Evolutionary conservation across 2,329 filamentous ascomycete genomes (phyloP), one percentile per base, ranked within the genome.

Genomic region (Sordariomycetes sp.): DNA sequence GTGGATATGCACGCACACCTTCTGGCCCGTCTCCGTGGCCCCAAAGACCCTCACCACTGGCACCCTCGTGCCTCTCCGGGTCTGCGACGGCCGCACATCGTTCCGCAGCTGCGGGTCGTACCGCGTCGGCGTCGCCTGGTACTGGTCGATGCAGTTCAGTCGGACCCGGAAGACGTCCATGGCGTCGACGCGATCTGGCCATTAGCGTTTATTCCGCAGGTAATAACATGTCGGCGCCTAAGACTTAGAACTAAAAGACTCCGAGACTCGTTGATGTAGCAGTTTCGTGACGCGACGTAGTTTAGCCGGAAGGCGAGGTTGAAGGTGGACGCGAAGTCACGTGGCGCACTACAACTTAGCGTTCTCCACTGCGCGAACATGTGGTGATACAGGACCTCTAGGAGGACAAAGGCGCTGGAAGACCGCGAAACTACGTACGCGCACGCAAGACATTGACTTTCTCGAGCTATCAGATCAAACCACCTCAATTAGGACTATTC

Each of bases 101-200:
- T 83, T 84, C 61, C 87, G 83, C 63, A 97, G 79, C 61, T 83
- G 80, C 62, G 92, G 90, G 72, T 97, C 92, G 70, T 94, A 87
- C 64, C 80, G 79, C 55, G 90, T 89, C 20, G 91, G 88, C 12
- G 78, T 78, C 48, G 86, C 83, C 74, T 96, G 91, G 71, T 97
- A 99, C 71, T 94, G 87, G 73, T 99, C 94, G 74, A 99, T 87
- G 76, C 90, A 96, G 71, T 99, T 97, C 68, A 99, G 78, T 65
- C 92, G 88, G 69, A 99, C 85, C 65, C 89, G 88, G 74, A 99
- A 97, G 64, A 82, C 78, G 67, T 90, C 87, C 55, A 57, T 57
- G 20, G 32, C 35, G 32, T 20, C 16, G n/a, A 20, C 18, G 40
- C 8, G 20, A 24, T 52, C 43, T 18, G 12, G 10, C 40, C 43